These are phyloP conservation scores for Talaromyces borbonicus DNA, from an alignment of 495 filamentous ascomycete genomes.

Conservation along the genomic window DNA sequence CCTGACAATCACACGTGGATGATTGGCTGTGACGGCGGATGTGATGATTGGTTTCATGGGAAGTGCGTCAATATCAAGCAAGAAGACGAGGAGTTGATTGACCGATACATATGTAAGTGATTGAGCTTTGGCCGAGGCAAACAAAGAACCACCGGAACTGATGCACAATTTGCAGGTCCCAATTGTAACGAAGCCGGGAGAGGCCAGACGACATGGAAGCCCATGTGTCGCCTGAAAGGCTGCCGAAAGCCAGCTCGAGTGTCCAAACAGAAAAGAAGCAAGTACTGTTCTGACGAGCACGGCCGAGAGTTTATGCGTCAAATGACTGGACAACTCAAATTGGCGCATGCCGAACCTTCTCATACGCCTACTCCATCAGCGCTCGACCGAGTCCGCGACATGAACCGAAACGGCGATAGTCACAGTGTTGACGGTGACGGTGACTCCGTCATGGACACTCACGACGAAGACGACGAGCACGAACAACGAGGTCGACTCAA, in stretches of 20 bases:
- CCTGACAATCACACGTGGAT: slow-evolving; percentile 69
- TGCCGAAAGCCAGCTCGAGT: slow-evolving; percentile 54
- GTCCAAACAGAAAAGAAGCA: slow-evolving; percentile 39
- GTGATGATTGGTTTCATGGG: slow-evolving; percentile 69
- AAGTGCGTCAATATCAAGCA: slow-evolving; percentile 55
- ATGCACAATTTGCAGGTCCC: slow-evolving; percentile 32
- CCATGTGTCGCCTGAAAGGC: slow-evolving; percentile 51
- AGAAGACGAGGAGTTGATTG: slow-evolving; percentile 53
- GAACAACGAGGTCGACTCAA: slow-evolving; percentile 2
- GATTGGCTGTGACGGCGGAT: slow-evolving; percentile 64
- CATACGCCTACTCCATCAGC: slow-evolving; percentile 4
- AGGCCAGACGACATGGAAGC: slow-evolving; percentile 56
- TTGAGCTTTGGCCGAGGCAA: not conserved
- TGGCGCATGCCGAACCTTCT: slow-evolving; percentile 7
- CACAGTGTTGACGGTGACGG: slow-evolving; percentile 11
- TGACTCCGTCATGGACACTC: slow-evolving; percentile 15
- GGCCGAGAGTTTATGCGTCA: slow-evolving; percentile 47
- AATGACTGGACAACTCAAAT: slow-evolving; percentile 20
- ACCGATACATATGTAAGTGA: slow-evolving; percentile 56
- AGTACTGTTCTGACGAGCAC: slow-evolving; percentile 63
- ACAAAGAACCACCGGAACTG: no score
- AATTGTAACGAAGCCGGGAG: slow-evolving; percentile 45
- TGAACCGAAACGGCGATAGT: slow-evolving; percentile 6
- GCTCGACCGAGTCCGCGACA: not conserved
- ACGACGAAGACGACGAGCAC: slow-evolving; percentile 19